Percentiles rank a stretch among this genome's conserved stretches.
phyloP scores from a whole-genome alignment of 495 filamentous ascomycete genomes.

The Astrothelium macrocarpum region DNA sequence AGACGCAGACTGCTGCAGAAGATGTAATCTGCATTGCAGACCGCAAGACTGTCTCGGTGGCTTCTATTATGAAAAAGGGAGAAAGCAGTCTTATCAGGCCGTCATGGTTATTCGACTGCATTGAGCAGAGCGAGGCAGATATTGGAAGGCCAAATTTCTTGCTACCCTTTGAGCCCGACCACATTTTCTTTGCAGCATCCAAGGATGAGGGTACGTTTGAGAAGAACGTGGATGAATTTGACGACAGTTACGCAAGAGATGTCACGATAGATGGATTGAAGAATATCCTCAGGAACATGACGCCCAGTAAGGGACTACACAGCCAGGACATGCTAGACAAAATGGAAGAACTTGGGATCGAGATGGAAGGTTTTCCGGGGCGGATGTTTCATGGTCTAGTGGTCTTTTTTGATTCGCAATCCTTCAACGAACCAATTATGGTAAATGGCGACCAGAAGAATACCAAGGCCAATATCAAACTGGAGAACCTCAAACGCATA shows the following conservation, averaged over 20 bases:
- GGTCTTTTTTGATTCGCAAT: slow-evolving; percentile 43
- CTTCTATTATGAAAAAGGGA: slow-evolving; percentile 63
- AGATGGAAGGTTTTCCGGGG: slow-evolving; percentile 42
- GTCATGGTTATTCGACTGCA: slow-evolving; percentile 77
- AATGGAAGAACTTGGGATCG: slow-evolving; percentile 47
- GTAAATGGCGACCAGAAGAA: neutral
- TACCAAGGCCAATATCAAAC: neutral
- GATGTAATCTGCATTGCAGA: slow-evolving; percentile 69
- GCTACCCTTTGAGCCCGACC: slow-evolving; percentile 60
- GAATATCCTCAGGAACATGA: slow-evolving; percentile 42
- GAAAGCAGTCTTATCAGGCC: slow-evolving; percentile 64
- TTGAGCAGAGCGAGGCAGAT: slow-evolving; percentile 57
- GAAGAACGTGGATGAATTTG: slow-evolving; percentile 59
- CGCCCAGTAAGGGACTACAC: slow-evolving; percentile 20
- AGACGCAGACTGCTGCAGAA: slow-evolving; percentile 52
- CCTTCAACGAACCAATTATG: neutral
- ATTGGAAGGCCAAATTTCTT: slow-evolving; percentile 45
- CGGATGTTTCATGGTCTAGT: slow-evolving; percentile 58
- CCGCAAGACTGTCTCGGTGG: slow-evolving; percentile 75
- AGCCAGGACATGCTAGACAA: slow-evolving; percentile 36
- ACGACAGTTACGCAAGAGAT: slow-evolving; percentile 77
- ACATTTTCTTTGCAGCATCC: slow-evolving; percentile 47
- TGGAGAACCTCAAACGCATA: slow-evolving; percentile 32
- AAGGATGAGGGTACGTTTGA: slow-evolving; percentile 38
- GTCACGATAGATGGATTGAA: slow-evolving; percentile 55